Conservation (phyloP, 148 eudicot species). For the Diospyros lotus region DNA sequence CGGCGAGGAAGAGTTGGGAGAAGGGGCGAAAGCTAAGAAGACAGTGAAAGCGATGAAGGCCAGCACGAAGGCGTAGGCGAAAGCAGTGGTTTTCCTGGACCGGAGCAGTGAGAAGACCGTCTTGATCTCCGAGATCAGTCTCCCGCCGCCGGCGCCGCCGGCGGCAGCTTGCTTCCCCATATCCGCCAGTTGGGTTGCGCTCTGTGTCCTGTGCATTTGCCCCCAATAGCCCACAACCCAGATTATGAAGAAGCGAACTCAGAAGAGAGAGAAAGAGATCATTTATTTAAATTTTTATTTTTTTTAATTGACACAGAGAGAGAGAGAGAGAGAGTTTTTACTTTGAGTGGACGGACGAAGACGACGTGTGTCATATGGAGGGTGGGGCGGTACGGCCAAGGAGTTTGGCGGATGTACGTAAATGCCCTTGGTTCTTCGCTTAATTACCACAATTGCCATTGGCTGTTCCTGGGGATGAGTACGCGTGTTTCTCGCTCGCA, state of each 20-base stretch:
- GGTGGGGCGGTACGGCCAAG: neutral
- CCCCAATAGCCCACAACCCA: no score
- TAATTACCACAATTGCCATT: neutral
- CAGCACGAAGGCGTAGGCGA: constrained; percentile 50
- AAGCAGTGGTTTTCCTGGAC: constrained; percentile 34
- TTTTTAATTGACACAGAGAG: no score
- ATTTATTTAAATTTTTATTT: no score
- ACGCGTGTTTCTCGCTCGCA: no score
- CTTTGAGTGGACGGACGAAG: neutral
- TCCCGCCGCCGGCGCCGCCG: constrained; percentile 38
- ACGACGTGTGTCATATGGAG: neutral
- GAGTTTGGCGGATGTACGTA: neutral
- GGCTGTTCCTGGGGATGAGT: no score
- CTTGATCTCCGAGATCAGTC: constrained; percentile 47
- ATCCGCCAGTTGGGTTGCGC: constrained; percentile 42
- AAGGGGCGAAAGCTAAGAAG: constrained; percentile 60
- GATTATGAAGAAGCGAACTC: neutral
- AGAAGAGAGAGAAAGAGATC: neutral
- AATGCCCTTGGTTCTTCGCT: neutral
- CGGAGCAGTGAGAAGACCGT: constrained; percentile 35
- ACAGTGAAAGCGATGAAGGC: constrained; percentile 53
- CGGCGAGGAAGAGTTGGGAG: constrained; percentile 54
- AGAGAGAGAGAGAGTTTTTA: no score
- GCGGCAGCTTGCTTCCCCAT: constrained; percentile 55
- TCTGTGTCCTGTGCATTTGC: neutral